phyloP scores from a whole-genome alignment of 768 basidiomycete genomes.

The Tricholoma sp. region DNA sequence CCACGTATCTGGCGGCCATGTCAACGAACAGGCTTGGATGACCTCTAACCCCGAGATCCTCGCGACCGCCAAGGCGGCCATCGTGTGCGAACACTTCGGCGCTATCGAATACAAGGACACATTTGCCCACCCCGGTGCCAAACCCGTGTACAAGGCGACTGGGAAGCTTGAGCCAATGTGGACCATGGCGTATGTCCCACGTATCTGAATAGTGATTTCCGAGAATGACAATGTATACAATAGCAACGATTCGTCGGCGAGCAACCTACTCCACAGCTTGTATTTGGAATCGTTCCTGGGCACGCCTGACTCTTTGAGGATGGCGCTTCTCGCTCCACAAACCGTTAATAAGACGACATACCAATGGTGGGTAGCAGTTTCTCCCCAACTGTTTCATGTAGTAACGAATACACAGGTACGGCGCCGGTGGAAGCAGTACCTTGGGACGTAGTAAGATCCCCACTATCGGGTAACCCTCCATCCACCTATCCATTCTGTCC shows the following conservation, averaged over 20 bases:
- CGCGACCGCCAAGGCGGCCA: constrained; percentile 22
- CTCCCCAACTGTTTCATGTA: not conserved
- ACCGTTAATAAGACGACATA: constrained; percentile 14
- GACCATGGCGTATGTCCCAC: constrained; percentile 24
- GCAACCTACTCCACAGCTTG: constrained; percentile 17
- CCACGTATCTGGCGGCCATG: constrained; percentile 23
- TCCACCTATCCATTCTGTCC: not conserved
- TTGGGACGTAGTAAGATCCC: constrained; percentile 23
- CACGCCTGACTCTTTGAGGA: constrained; percentile 20
- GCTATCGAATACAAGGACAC: constrained; percentile 27
- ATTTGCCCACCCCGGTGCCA: constrained; percentile 6
- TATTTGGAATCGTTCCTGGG: constrained; percentile 24
- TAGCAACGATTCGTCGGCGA: constrained; percentile 21
- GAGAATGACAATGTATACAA: not conserved
- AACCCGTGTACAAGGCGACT: constrained; percentile 20
- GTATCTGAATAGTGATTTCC: not conserved
- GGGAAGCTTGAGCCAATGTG: constrained; percentile 27
- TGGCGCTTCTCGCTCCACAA: constrained; percentile 26
- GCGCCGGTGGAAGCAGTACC: constrained; percentile 25
- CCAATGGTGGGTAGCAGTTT: constrained; percentile 14
- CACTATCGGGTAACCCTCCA: constrained; percentile 21
- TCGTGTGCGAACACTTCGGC: constrained; percentile 28
- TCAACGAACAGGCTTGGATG: constrained; percentile 27
- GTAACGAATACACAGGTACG: constrained; percentile 15
- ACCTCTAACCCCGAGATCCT: constrained; percentile 18